These are phyloP conservation scores for Trichoderma reesei DNA, from an alignment of 495 filamentous ascomycete genomes.

Conservation along the genomic window DNA sequence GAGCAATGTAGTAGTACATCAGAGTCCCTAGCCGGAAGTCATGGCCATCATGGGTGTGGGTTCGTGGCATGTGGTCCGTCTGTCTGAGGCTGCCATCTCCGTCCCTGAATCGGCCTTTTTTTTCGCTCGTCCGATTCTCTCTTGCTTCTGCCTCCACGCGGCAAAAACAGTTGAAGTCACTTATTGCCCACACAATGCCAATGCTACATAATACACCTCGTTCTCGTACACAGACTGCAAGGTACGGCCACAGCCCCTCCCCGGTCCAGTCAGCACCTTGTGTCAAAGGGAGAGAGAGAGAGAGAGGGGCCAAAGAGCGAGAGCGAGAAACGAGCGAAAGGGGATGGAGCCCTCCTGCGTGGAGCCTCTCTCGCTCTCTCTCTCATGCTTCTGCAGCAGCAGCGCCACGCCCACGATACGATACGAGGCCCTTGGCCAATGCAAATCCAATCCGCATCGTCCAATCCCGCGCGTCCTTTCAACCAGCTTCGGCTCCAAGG, in stretches of 20 bases:
- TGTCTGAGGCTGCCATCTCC: background rate
- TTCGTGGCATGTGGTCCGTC: background rate
- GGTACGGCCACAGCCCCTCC: no score
- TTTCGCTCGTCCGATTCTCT: background rate
- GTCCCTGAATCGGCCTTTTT: background rate
- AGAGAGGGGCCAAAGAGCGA: no score
- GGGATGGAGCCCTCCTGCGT: background rate
- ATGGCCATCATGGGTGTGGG: no score
- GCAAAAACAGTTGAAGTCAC: background rate
- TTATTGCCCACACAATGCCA: no score
- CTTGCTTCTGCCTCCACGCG: background rate
- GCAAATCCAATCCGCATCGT: background rate
- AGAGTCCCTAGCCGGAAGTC: no score
- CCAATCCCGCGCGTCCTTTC: constrained; percentile 5
- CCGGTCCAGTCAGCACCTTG: background rate
- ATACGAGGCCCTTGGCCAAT: background rate
- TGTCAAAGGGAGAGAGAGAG: background rate
- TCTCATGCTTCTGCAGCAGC: no score
- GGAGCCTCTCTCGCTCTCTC: background rate
- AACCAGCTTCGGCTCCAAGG: no score
- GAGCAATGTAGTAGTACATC: no score
- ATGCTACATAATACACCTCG: no score
- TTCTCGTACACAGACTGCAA: no score
- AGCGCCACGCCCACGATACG: background rate
- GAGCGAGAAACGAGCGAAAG: no score